Base-by-base conservation (phyloP, 2,329 filamentous ascomycete genomes). In the Scedosporium minutisporum region DNA sequence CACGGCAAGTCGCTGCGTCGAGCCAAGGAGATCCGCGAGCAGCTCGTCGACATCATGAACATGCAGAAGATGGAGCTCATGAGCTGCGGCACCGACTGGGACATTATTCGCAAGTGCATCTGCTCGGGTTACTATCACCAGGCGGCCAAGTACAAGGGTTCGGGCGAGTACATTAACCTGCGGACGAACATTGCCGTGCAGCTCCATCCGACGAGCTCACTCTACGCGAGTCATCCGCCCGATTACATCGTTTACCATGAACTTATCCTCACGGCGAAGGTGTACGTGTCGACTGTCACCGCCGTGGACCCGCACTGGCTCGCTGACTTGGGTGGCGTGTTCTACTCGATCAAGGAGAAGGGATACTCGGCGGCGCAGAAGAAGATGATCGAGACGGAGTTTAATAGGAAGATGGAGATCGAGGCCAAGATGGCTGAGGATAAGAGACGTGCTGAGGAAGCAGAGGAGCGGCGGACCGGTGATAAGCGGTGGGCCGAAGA, bases 241-340 rank as follows among this genome's bases (percentile, higher is more conserved):
- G 95, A 99, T 72, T 97, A 97, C 71, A 91, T 99, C 61, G 87
- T 99, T 51, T 99, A 99, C 75, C 95, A 99, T 79, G 95, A 99
- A 75, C 84, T 99, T 64, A 96, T 99, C 69, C 85, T 99, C 65
- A 99, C 95, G 0, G 91, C 88, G 63, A 97, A 96, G 72, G 95
- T 97, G 73, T 99, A 97, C 78, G 97, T 99, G 87, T 96, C 91
- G 3, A 96, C 91, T 4, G 95, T 99, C 9, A 99, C 95, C 4
- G 86, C 91, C 1, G 95, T 99, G 1, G 95, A 99, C 73, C 93
- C 95, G 61, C 91, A 96, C 72, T 99, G 95, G 95, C 84, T 99
- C 48, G 95, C 95, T 6, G 95, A 99, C 72, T 80, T 99, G 5
- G 95, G 96, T 41, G 95, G 93, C 1, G 95, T 99, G 0, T 99